Evolutionary conservation across 805 yeast genomes (phyloP).

Genomic region (Ogataea paraovalis): DNA sequence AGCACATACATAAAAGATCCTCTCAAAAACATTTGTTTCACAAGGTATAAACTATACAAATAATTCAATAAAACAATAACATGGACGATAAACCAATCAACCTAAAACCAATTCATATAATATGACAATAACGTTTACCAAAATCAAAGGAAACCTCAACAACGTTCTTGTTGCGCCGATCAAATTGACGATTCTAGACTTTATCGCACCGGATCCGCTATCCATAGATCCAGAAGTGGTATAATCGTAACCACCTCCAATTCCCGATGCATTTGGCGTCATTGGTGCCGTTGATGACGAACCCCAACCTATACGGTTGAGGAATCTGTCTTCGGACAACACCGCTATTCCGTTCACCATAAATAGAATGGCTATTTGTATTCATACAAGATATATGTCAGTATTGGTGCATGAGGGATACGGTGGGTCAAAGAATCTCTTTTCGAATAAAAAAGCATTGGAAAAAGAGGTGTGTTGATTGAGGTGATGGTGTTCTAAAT

Average conservation of each 20-base stretch:
- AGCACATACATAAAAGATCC: background rate
- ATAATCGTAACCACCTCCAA: slow-evolving; percentile 19
- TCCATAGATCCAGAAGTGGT: slow-evolving; percentile 6
- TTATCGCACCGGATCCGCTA: slow-evolving; percentile 25
- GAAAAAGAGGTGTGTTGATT: too few relatives aligned
- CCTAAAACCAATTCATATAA: slow-evolving; percentile 52
- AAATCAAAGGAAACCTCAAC: slow-evolving; percentile 52
- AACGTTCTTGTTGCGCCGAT: slow-evolving; percentile 58
- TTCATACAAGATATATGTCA: background rate
- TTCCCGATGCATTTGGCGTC: slow-evolving; percentile 15
- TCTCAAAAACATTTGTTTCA: background rate
- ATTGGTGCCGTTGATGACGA: slow-evolving; percentile 32
- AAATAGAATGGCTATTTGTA: slow-evolving; percentile 39
- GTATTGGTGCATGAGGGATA: background rate
- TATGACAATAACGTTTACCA: slow-evolving; percentile 46
- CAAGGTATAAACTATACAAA: background rate
- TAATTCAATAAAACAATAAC: background rate
- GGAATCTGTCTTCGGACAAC: slow-evolving; percentile 56
- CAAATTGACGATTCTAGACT: slow-evolving; percentile 46
- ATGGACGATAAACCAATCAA: slow-evolving; percentile 17
- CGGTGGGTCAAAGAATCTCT: background rate
- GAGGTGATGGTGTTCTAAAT: too few relatives aligned
- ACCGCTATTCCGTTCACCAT: slow-evolving; percentile 55
- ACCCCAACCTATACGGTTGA: slow-evolving; percentile 43
- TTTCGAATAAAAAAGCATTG: too few relatives aligned